Evolutionary conservation across 805 yeast genomes (phyloP).

Genomic region (Kodamaea kakaduensis): DNA sequence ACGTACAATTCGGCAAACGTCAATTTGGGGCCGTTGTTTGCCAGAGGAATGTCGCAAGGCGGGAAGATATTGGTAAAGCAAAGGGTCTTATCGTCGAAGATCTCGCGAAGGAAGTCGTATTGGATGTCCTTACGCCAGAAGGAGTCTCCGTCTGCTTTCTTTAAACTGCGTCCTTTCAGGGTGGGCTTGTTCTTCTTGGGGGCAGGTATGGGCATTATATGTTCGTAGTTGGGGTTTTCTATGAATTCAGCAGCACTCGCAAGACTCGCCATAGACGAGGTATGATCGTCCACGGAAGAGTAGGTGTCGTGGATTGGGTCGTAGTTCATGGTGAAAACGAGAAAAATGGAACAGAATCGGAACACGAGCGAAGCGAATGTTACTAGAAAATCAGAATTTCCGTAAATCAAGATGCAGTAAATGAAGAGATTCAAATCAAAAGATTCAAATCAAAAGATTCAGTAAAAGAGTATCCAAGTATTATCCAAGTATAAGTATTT

Average conservation of each 20-base stretch:
- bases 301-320: conserved; percentile 42
- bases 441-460: too few species aligned
- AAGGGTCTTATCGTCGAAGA: conserved; percentile 59
- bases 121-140: conserved; percentile 87
- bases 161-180: conserved; percentile 54
- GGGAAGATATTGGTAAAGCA: conserved; percentile 68
- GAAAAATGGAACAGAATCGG: too few species aligned
- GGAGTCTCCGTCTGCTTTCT: conserved; percentile 90
- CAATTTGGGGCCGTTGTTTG: conserved; percentile 41
- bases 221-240: conserved; percentile 1
- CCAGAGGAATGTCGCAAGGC: conserved; percentile 34
- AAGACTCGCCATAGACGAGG: conserved; percentile 3
- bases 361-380: not conserved
- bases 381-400: too few species aligned
- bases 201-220: not conserved
- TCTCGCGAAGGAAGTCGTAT: conserved; percentile 62
- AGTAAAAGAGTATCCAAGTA: too few species aligned
- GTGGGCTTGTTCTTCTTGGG: conserved; percentile 14
- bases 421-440: too few species aligned
- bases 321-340: conserved; percentile 37
- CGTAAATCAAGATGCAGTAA: too few species aligned
- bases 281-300: conserved; percentile 7
- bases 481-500: too few species aligned
- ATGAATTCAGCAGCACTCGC: conserved; percentile 5
- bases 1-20: conserved; percentile 84